Conservation (phyloP, 2,329 filamentous ascomycete species). For the Verticillium zaregamsianum region DNA sequence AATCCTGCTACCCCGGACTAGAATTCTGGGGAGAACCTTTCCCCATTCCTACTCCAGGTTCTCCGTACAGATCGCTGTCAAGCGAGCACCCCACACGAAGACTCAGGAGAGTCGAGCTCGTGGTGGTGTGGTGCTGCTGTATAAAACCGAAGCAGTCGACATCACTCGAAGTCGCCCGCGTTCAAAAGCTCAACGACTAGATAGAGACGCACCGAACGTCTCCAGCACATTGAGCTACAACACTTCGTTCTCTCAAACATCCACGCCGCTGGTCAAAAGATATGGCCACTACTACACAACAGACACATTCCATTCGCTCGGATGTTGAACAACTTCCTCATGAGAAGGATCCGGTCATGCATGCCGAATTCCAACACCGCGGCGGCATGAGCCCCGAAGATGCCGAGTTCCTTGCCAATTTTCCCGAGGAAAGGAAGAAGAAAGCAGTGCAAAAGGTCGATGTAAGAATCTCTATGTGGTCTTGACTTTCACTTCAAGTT, state of each 20-base stretch:
- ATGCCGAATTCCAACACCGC: constrained; percentile 15
- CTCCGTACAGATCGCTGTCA: not conserved
- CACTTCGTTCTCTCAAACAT: not conserved
- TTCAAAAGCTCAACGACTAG: not conserved
- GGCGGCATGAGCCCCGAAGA: constrained; percentile 20
- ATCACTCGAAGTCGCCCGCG: not conserved
- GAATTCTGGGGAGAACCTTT: not conserved
- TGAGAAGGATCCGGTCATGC: constrained; percentile 18
- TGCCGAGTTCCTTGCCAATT: constrained; percentile 23
- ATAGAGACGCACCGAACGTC: not conserved
- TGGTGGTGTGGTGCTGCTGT: not conserved
- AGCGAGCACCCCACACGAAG: not conserved
- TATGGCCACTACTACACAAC: constrained; percentile 9
- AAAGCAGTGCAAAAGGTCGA: constrained; percentile 25
- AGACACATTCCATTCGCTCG: constrained; percentile 4
- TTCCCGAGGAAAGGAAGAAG: constrained; percentile 22
- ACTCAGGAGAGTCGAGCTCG: not conserved
- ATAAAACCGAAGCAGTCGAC: not conserved
- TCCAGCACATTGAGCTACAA: not conserved
- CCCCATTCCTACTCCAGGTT: not conserved
- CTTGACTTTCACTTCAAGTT: not conserved
- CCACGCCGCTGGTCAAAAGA: not conserved
- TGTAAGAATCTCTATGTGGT: constrained; percentile 8
- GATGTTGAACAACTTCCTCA: constrained; percentile 19
- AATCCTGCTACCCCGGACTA: not conserved